phyloP scores from a whole-genome alignment of 225 moss, liverwort and hornwort genomes.

The Anthoceros angustus region DNA sequence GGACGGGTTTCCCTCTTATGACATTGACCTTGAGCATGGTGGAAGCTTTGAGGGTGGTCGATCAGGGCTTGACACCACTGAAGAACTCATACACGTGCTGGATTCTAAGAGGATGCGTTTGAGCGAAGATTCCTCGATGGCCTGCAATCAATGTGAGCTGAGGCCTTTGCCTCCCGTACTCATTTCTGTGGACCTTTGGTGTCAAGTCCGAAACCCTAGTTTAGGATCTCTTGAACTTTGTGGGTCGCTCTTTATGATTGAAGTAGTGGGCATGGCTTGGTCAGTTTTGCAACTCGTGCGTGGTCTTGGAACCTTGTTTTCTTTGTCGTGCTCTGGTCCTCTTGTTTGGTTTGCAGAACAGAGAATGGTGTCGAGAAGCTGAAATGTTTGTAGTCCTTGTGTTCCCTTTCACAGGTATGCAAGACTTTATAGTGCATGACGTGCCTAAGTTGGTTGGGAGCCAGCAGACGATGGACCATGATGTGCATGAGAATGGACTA shows the following conservation, averaged over 20 bases:
- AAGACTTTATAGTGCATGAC: background rate
- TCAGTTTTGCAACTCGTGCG: too few relatives aligned
- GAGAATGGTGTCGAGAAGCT: too few relatives aligned
- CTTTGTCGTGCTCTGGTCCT: too few relatives aligned
- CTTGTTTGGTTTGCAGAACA: too few relatives aligned
- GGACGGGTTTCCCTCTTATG: background rate
- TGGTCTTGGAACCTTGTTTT: too few relatives aligned
- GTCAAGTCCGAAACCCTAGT: too few relatives aligned
- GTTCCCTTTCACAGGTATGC: background rate
- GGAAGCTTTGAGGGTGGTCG: background rate
- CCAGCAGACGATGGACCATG: background rate
- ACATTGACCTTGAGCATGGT: background rate
- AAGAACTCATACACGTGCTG: background rate
- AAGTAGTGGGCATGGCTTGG: too few relatives aligned
- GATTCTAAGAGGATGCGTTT: background rate
- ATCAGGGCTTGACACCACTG: background rate
- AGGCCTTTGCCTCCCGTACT: too few relatives aligned
- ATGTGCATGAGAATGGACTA: background rate
- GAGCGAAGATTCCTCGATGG: background rate
- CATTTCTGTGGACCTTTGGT: too few relatives aligned
- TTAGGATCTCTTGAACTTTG: too few relatives aligned
- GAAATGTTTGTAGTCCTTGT: background rate
- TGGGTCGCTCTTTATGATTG: too few relatives aligned
- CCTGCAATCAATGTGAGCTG: slow-evolving; percentile 1
- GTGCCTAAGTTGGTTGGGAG: background rate